phyloP scores from a whole-genome alignment of 2,329 filamentous ascomycete genomes.

The Allantophomopsis lycopodina region DNA sequence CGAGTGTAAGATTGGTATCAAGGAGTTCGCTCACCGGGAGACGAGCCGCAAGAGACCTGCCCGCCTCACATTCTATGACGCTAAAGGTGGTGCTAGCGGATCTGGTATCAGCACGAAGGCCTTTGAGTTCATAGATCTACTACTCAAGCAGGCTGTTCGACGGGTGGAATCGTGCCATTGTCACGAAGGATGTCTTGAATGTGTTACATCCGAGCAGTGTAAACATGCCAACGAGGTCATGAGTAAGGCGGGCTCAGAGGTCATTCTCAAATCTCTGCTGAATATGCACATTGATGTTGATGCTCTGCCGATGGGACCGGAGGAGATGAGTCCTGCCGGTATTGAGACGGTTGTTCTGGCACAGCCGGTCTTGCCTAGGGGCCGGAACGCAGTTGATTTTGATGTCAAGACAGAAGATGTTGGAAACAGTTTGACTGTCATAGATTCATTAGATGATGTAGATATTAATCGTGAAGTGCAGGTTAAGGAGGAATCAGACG shows the following conservation, averaged over 20 bases:
- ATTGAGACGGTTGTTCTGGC: slow-evolving; percentile 76
- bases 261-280: slow-evolving; percentile 66
- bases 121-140: slow-evolving; percentile 77
- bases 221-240: slow-evolving; percentile 82
- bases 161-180: slow-evolving; percentile 69
- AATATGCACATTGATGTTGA: slow-evolving; percentile 72
- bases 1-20: slow-evolving; percentile 80
- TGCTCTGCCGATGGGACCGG: slow-evolving; percentile 72
- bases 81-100: slow-evolving; percentile 74
- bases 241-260: slow-evolving; percentile 77
- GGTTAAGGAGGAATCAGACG: too few relatives aligned
- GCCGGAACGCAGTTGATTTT: slow-evolving; percentile 8
- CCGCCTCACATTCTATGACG: slow-evolving; percentile 85
- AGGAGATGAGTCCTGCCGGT: slow-evolving; percentile 53
- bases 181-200: slow-evolving; percentile 73
- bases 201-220: slow-evolving; percentile 74
- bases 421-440: slow-evolving; percentile 13
- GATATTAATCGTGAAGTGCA: slow-evolving; percentile 8
- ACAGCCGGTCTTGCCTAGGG: slow-evolving; percentile 35
- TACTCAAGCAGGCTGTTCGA: slow-evolving; percentile 63
- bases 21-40: slow-evolving; percentile 67
- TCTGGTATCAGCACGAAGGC: slow-evolving; percentile 84
- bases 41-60: slow-evolving; percentile 71
- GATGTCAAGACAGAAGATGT: slow-evolving; percentile 13
- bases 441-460: slow-evolving; percentile 12